phyloP scores from a whole-genome alignment of 2,329 filamentous ascomycete species.

The Penicillium janthinellum region DNA sequence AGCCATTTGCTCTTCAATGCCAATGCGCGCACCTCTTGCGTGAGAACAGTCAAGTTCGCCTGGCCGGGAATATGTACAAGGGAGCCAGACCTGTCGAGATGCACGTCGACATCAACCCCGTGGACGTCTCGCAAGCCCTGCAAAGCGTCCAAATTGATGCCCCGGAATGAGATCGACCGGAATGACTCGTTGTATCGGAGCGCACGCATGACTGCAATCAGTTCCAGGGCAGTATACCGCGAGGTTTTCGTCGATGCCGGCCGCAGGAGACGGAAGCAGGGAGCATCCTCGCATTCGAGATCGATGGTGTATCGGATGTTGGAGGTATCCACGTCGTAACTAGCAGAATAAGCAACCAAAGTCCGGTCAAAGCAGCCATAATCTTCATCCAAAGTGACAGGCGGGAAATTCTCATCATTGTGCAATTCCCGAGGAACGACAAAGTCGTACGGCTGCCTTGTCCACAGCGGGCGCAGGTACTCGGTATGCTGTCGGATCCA shows the following conservation, averaged over 20 bases:
- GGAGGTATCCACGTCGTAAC: constrained; percentile 67
- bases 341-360: constrained; percentile 68
- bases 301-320: constrained; percentile 67
- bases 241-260: constrained; percentile 52
- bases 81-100: constrained; percentile 61
- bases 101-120: constrained; percentile 64
- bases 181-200: constrained; percentile 72
- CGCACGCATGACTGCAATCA: constrained; percentile 70
- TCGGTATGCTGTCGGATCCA: constrained; percentile 63
- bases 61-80: constrained; percentile 57
- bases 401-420: constrained; percentile 51
- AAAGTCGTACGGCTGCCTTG: constrained; percentile 64
- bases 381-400: constrained; percentile 57
- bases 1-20: constrained; percentile 66
- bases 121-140: constrained; percentile 62
- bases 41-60: constrained; percentile 59
- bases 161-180: constrained; percentile 66
- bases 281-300: constrained; percentile 65
- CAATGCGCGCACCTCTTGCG: constrained; percentile 69
- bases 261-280: constrained; percentile 65
- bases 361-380: constrained; percentile 67
- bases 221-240: constrained; percentile 62
- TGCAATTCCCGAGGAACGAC: constrained; percentile 60
- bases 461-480: constrained; percentile 66
- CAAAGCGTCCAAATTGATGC: constrained; percentile 65